Percentiles rank a stretch among this genome's conserved stretches.
These are phyloP conservation scores for Tolypocladium capitatum DNA, from an alignment of 2,329 filamentous ascomycete species.

Conservation along the genomic window DNA sequence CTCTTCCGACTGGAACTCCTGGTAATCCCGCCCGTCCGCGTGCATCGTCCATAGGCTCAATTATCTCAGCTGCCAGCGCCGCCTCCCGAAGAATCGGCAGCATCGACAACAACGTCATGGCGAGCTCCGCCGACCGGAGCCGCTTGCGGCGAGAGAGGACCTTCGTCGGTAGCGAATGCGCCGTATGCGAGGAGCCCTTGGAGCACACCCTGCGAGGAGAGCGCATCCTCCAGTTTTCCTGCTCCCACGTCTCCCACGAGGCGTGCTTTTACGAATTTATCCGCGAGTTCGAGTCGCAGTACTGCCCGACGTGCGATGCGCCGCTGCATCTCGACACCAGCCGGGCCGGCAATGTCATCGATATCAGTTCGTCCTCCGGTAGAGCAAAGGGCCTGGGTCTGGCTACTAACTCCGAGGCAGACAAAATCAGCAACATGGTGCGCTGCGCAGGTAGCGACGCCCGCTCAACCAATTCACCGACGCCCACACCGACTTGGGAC, in stretches of 20 bases:
- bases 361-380: constrained; percentile 52
- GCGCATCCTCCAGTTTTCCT: constrained; percentile 88
- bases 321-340: constrained; percentile 86
- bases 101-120: constrained; percentile 29
- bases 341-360: constrained; percentile 80
- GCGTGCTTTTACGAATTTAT: constrained; percentile 99
- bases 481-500: constrained; percentile 57
- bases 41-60: constrained; percentile 19
- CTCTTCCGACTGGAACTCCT: constrained; percentile 13
- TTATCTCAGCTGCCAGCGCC: constrained; percentile 18
- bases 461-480: constrained; percentile 36
- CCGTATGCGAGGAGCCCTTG: constrained; percentile 90
- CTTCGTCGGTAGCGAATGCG: constrained; percentile 88
- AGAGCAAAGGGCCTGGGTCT: constrained; percentile 8
- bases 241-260: constrained; percentile 93
- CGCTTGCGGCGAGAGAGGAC: constrained; percentile 79
- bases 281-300: constrained; percentile 83
- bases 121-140: constrained; percentile 50
- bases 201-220: constrained; percentile 93
- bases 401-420: constrained; percentile 32
- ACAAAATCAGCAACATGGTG: constrained; percentile 90
- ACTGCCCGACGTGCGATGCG: constrained; percentile 87
- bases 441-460: constrained; percentile 60
- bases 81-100: constrained; percentile 21
- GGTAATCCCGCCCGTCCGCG: constrained; percentile 15